Conservation (phyloP, 495 filamentous ascomycete genomes). For the Penicillium riverlandense region DNA sequence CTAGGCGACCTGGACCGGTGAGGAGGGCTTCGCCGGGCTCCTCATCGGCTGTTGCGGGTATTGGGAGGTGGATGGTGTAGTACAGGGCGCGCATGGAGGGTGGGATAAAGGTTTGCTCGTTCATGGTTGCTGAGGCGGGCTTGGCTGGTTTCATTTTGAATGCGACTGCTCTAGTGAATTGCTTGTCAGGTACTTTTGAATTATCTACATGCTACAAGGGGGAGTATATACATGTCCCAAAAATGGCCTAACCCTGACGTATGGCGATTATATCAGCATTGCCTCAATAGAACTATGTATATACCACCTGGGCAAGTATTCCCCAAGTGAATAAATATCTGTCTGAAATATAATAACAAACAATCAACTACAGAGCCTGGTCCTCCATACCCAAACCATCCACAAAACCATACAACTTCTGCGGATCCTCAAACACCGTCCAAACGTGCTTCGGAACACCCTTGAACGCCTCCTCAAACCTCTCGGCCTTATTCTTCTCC, state of each 20-base stretch:
- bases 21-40: too few species aligned
- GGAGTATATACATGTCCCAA: background rate
- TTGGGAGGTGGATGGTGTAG: slow-evolving; percentile 17
- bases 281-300: background rate
- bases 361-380: slow-evolving; percentile 5
- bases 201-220: background rate
- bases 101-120: slow-evolving; percentile 26
- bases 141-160: slow-evolving; percentile 16
- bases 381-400: slow-evolving; percentile 32
- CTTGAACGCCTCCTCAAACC: slow-evolving; percentile 81
- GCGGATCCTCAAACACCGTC: slow-evolving; percentile 71
- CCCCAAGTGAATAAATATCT: too few species aligned
- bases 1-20: background rate
- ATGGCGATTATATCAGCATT: slow-evolving; percentile 7
- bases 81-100: slow-evolving; percentile 35
- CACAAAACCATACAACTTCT: slow-evolving; percentile 50
- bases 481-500: slow-evolving; percentile 60
- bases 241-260: slow-evolving; percentile 12
- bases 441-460: slow-evolving; percentile 63
- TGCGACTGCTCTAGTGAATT: background rate
- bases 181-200: too few species aligned
- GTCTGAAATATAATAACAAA: background rate
- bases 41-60: background rate
- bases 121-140: slow-evolving; percentile 22
- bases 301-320: too few species aligned